Percentiles rank a stretch among this genome's conserved stretches.
Evolutionary conservation across 345 rosid species (phyloP).

Genomic region (Raphanus sativus): DNA sequence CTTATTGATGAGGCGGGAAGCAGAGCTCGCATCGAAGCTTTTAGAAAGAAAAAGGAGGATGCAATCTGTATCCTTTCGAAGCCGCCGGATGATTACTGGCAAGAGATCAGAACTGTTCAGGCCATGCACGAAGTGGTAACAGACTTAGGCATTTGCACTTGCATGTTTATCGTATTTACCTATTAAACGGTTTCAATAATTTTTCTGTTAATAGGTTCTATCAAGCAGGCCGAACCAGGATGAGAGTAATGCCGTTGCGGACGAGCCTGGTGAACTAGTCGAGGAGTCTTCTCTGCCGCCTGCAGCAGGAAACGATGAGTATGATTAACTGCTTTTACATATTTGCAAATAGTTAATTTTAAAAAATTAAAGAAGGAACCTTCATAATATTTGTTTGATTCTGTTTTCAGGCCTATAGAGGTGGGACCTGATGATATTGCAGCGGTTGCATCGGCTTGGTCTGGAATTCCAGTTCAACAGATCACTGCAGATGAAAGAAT

Average conservation of each 20-base stretch:
- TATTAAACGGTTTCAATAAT: conserved; percentile 6
- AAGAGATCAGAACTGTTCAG: conserved; percentile 89
- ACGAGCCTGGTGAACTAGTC: conserved; percentile 48
- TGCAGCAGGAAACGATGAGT: conserved; percentile 58
- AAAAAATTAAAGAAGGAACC: conserved; percentile 3
- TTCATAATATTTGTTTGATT: conserved; percentile 30
- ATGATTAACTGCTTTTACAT: conserved; percentile 37
- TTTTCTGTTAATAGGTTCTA: conserved; percentile 50
- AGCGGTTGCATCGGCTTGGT: conserved; percentile 88
- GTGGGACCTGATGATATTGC: conserved; percentile 97
- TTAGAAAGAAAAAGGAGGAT: conserved; percentile 81
- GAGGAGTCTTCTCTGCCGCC: conserved; percentile 57
- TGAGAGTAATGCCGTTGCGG: conserved; percentile 42
- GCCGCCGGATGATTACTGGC: conserved; percentile 94
- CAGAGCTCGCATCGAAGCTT: conserved; percentile 83
- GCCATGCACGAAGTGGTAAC: conserved; percentile 98
- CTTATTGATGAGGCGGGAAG: conserved; percentile 98
- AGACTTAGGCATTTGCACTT: neutral
- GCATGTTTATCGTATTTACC: conserved; percentile 7
- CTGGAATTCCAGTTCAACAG: conserved; percentile 97
- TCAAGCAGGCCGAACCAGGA: conserved; percentile 56
- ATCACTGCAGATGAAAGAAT: conserved; percentile 88
- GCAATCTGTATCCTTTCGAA: conserved; percentile 73
- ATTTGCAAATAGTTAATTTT: neutral
- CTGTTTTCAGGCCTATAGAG: conserved; percentile 57